Evolutionary conservation across 2,329 filamentous ascomycete species (phyloP), one percentile per base, ranked within the genome.

Genomic region (Blastomyces silverae): DNA sequence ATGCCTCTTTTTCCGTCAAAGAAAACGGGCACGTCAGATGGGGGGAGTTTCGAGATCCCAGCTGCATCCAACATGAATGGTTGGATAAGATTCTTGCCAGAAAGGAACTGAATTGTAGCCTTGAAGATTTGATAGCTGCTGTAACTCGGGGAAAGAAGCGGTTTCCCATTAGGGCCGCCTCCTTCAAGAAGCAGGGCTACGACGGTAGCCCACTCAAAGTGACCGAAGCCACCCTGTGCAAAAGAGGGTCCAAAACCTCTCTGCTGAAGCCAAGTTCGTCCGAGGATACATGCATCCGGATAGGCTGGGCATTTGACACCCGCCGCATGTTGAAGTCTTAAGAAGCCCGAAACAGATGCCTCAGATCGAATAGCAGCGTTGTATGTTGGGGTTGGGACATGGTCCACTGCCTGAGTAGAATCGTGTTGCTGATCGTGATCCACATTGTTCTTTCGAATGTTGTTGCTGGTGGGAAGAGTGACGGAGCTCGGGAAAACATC

Each of bases 101-200:
- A 87, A 22, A 99, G 80, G 69, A 93, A 94, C 73, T 97, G 93
- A n/a, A 99, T 80, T 0, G 88, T 87, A 2, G 91, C 92, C 77
- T 97, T 97, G 83, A 99, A 97, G 56, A 97, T 83, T 76, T 97
- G 93, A 31, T 93, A 94, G 76, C 89, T 89, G 79, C 89, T 96
- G 71, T 96, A 89, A 8, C 90, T 90, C 5, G 85, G 82, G 6
- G 92, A 91, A 20, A 97, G 82, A 6, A 90, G 79, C 1, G 89
- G 83, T 68, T 87, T 84, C 1, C 89, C 89, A 66, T 87, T 88
- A 7, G 85, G 84, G 7, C 87, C 89, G 34, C 90, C 90, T n/a
- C 85, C 86, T 74, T 91, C 87, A 53, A 97, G 81, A 1, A 97
- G 80, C 17, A 96, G 80, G 42, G 92, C 90, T 73, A 92, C 84